These are phyloP conservation scores for Spathaspora sp. DNA, from an alignment of 805 yeast species.

Conservation along the genomic window DNA sequence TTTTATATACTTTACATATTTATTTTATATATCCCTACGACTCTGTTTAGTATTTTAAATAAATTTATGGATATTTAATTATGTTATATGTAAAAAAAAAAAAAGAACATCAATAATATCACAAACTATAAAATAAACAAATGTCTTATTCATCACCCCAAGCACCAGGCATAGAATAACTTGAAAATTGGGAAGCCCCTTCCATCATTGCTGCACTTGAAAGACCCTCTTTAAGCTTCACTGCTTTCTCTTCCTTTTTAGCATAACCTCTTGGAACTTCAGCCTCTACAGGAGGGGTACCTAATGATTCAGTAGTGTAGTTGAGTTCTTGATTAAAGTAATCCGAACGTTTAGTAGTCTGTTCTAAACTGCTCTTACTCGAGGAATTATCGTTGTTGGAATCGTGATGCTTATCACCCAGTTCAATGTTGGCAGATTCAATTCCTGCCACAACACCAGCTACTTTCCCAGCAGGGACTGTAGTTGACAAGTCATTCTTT, in stretches of 20 bases:
- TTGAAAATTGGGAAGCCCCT: background rate
- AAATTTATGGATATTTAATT: background rate
- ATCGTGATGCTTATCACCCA: background rate
- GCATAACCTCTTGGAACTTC: background rate
- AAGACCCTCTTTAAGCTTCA: background rate
- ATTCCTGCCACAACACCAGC: background rate
- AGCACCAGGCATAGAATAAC: conserved; percentile 8
- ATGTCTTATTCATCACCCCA: conserved; percentile 5
- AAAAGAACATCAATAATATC: background rate
- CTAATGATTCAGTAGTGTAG: conserved; percentile 2
- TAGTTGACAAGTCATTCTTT: background rate
- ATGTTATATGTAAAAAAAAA: background rate
- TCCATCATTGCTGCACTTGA: background rate
- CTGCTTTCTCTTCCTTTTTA: background rate
- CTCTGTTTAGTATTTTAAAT: background rate
- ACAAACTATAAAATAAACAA: background rate
- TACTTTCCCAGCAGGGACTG: no score
- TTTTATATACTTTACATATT: background rate
- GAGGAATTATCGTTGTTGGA: background rate
- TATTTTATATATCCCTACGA: background rate
- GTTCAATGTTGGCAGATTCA: no score
- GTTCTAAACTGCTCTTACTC: background rate
- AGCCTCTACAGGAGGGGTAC: conserved; percentile 1
- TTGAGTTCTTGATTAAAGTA: background rate
- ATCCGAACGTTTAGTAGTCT: background rate